phyloP scores from a whole-genome alignment of 768 basidiomycete genomes.

The Russula brevipes region DNA sequence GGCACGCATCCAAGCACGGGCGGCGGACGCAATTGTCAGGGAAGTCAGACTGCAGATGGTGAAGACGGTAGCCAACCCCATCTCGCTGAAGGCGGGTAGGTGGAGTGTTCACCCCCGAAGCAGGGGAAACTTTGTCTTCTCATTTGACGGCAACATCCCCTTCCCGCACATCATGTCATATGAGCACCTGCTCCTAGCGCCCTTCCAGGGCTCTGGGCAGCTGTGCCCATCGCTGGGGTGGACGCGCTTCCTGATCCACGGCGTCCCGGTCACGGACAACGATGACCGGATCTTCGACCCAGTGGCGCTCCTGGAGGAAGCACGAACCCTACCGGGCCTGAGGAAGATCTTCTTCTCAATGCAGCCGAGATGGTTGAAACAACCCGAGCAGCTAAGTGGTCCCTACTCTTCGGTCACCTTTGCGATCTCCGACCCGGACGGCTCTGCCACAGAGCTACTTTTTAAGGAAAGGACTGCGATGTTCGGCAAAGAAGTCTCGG shows the following conservation, averaged over 20 bases:
- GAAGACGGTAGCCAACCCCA: neutral
- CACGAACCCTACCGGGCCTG: neutral
- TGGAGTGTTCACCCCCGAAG: neutral
- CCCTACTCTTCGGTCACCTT: neutral
- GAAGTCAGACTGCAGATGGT: neutral
- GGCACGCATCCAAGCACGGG: no score
- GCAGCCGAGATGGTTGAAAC: neutral
- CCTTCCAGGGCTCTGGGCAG: neutral
- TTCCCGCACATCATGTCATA: rapidly evolving
- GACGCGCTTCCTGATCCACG: neutral
- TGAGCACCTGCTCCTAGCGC: neutral
- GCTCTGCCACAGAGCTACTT: neutral
- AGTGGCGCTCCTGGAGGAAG: neutral
- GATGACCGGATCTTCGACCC: rapidly evolving
- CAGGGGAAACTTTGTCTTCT: neutral
- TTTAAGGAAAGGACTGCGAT: rapidly evolving
- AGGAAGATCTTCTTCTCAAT: neutral
- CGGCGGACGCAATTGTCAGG: neutral
- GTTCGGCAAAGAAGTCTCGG: neutral
- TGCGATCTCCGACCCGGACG: neutral
- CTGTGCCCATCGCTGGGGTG: neutral
- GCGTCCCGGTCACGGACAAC: neutral
- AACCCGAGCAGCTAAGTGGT: rapidly evolving
- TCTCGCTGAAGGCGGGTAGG: neutral
- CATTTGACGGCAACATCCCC: neutral